Evolutionary conservation across 1,284 basidiomycete genomes (phyloP).

Genomic region (Rhodotorula sp.): DNA sequence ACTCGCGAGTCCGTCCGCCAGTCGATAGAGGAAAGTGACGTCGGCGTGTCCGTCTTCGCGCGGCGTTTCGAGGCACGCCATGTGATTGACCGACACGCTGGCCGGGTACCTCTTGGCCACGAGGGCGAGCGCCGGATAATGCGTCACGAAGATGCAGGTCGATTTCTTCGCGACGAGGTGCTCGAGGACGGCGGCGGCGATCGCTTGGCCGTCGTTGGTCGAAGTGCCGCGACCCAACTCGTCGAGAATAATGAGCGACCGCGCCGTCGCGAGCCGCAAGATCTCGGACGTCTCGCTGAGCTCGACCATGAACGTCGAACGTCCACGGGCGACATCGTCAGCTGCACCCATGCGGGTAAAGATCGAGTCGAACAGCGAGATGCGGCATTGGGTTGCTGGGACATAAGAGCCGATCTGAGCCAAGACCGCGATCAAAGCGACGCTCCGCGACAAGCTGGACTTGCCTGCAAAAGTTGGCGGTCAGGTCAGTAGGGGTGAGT

Average conservation of each 20-base stretch:
- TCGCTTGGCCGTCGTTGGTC: constrained; percentile 77
- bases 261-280: constrained; percentile 52
- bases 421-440: constrained; percentile 57
- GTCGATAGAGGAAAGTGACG: constrained; percentile 79
- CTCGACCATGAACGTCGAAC: constrained; percentile 74
- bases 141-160: constrained; percentile 90
- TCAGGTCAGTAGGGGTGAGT: constrained; percentile 38
- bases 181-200: constrained; percentile 72
- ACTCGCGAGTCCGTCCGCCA: constrained; percentile 69
- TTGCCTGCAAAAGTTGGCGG: constrained; percentile 52
- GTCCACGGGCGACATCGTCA: constrained; percentile 77
- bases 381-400: constrained; percentile 66
- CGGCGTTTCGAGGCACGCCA: constrained; percentile 71
- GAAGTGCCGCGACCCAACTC: constrained; percentile 68
- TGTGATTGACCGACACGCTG: constrained; percentile 72
- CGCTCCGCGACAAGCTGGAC: constrained; percentile 37
- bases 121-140: constrained; percentile 62
- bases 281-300: constrained; percentile 92
- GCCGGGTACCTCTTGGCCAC: constrained; percentile 29
- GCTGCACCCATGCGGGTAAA: constrained; percentile 71
- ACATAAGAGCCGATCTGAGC: constrained; percentile 59
- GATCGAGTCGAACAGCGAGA: constrained; percentile 79
- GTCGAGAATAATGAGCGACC: constrained; percentile 67
- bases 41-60: constrained; percentile 54
- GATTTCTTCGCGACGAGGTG: constrained; percentile 68